Evolutionary conservation across 306 rosid genomes (phyloP), one percentile per base, ranked within the genome.

Genomic region (Myrica gale): DNA sequence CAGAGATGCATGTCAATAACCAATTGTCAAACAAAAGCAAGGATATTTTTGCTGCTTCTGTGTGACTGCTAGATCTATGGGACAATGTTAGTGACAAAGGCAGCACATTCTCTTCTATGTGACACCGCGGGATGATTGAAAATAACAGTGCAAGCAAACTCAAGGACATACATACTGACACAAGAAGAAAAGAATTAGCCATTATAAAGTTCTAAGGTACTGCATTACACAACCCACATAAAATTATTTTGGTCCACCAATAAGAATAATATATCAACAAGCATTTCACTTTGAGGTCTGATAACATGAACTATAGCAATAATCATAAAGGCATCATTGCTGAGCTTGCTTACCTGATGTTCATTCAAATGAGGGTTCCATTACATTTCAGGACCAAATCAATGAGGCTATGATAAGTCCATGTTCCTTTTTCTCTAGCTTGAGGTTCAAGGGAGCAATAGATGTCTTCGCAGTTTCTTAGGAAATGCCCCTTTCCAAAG

Each of bases 401-500:
- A 76, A 90, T 84, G 71, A 90, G 89, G 73, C 61, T 76, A 37
- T 78, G 20, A 45, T 87, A 88, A 45, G 88, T 88, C 92, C 93
- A 92, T 23, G 74, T 78, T 78, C 68, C 74, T 45, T 61, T 78
- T 67, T 81, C 87, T 82, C 92, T 85, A 70, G 62, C 84, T 69
- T 77, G 76, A 32, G 88, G 86, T 7, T 80, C 79, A 69, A 90
- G 87, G 5, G 85, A 76, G 69, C 92, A 79, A 84, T 82, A 88
- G 39, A 76, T 81, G 67, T 60, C 77, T 83, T 88, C 93, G 71
- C 88, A 87, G 61, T 77, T 76, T 80, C 76, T 77, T 44, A 88
- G 91, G 79, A 92, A 88, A 75, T 73, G 67, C 12, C 93, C 97
- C 81, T 90, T 88, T 72, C 97, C 97, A 82, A 92, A 92, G 26